These are phyloP conservation scores for Crinitomyces ghanaensis DNA, from an alignment of 805 yeast genomes.

Conservation along the genomic window DNA sequence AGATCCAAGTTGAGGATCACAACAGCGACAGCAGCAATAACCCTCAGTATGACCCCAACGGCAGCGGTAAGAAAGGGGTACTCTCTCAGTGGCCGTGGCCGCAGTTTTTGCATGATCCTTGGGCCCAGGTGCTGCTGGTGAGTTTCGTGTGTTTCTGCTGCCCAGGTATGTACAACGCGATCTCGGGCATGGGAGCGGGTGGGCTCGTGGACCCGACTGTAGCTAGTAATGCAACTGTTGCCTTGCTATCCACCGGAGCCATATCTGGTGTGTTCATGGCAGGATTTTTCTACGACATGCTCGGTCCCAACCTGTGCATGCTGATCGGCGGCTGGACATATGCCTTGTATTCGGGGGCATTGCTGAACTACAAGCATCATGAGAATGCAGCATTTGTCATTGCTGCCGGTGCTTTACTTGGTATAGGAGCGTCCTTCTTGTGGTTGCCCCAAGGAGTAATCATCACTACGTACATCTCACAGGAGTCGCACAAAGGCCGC, in stretches of 20 bases:
- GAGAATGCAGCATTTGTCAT: conserved; percentile 41
- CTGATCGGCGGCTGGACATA: conserved; percentile 46
- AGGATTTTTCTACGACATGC: conserved; percentile 21
- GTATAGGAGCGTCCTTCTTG: conserved; percentile 41
- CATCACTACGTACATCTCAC: conserved; percentile 43
- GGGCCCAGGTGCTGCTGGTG: conserved; percentile 21
- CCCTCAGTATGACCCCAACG: too few species aligned
- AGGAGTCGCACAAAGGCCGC: conserved; percentile 39
- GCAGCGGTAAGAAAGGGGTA: too few species aligned
- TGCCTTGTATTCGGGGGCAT: conserved; percentile 41
- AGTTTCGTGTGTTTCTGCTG: conserved; percentile 24
- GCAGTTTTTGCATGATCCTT: conserved; percentile 9
- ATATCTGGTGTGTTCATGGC: conserved; percentile 21
- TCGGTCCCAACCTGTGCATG: conserved; percentile 25
- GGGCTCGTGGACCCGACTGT: conserved; percentile 23
- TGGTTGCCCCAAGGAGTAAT: conserved; percentile 54
- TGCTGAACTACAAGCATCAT: conserved; percentile 37
- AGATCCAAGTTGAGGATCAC: too few species aligned
- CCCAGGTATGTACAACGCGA: conserved; percentile 27
- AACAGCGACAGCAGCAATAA: too few species aligned
- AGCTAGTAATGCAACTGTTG: conserved; percentile 23
- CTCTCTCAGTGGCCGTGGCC: too few species aligned
- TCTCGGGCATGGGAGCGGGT: conserved; percentile 24
- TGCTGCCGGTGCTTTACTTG: conserved; percentile 47
- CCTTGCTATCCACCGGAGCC: conserved; percentile 21